Evolutionary conservation across 2,329 filamentous ascomycete species (phyloP).

Genomic region (Beauveria australis): DNA sequence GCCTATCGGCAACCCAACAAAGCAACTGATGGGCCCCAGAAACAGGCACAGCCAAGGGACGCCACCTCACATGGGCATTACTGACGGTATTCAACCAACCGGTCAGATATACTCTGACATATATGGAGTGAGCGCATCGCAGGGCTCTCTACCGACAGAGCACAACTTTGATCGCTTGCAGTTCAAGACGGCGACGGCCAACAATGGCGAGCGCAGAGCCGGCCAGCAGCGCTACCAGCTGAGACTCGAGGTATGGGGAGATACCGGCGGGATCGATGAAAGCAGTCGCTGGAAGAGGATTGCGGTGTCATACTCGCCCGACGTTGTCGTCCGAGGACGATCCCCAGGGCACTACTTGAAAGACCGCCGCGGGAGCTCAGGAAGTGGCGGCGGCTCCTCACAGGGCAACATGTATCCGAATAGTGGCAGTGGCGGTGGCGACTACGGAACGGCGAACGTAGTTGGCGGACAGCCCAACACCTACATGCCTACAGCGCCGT

Average conservation of each 20-base stretch:
- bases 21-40: constrained; percentile 60
- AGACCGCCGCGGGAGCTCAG: constrained; percentile 25
- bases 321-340: constrained; percentile 79
- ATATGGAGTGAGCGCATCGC: constrained; percentile 15
- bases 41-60: neutral
- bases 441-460: neutral
- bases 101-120: neutral
- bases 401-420: neutral
- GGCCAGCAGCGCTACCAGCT: constrained; percentile 90
- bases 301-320: constrained; percentile 63
- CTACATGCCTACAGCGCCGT: neutral
- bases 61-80: neutral
- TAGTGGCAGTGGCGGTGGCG: neutral
- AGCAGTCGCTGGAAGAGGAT: constrained; percentile 58
- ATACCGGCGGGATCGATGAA: constrained; percentile 42
- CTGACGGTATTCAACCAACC: neutral
- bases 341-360: constrained; percentile 76
- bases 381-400: neutral
- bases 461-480: neutral
- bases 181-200: constrained; percentile 89
- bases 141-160: constrained; percentile 36
- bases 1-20: constrained; percentile 65
- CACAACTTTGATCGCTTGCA: constrained; percentile 81
- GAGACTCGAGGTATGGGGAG: constrained; percentile 74
- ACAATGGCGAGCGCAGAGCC: constrained; percentile 84